phyloP scores from a whole-genome alignment of 805 yeast species.

The Blastobotrys chiropterorum region DNA sequence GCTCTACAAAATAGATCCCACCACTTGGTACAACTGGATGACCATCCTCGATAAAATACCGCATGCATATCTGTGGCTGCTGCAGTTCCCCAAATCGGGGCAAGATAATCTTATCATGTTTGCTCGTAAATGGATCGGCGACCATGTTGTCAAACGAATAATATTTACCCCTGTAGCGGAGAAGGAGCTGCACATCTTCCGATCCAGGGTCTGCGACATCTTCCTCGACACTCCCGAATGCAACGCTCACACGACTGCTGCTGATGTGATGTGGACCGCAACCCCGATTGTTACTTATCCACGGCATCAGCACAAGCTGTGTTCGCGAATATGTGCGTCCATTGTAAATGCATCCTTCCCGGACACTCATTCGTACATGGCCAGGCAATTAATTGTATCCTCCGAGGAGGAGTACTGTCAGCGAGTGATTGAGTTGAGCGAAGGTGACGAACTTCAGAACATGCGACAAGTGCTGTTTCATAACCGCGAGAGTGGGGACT shows the following conservation, averaged over 20 bases:
- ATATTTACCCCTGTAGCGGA: slow-evolving; percentile 31
- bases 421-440: slow-evolving; percentile 20
- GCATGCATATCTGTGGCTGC: slow-evolving; percentile 28
- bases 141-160: slow-evolving; percentile 21
- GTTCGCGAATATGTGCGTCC: slow-evolving; percentile 29
- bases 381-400: slow-evolving; percentile 17
- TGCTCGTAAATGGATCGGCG: slow-evolving; percentile 26
- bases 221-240: slow-evolving; percentile 33
- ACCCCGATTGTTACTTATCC: slow-evolving; percentile 30
- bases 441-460: slow-evolving; percentile 14
- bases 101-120: slow-evolving; percentile 18
- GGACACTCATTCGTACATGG: slow-evolving; percentile 6
- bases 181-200: slow-evolving; percentile 27
- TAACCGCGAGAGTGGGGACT: slow-evolving; percentile 18
- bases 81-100: slow-evolving; percentile 30
- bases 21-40: slow-evolving; percentile 26
- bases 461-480: slow-evolving; percentile 21
- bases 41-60: slow-evolving; percentile 23
- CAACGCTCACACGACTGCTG: slow-evolving; percentile 33
- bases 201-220: slow-evolving; percentile 29
- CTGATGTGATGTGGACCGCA: slow-evolving; percentile 31
- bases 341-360: slow-evolving; percentile 22
- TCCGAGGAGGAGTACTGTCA: slow-evolving; percentile 25
- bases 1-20: slow-evolving; percentile 30
- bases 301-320: slow-evolving; percentile 26